Percentiles rank a stretch among this genome's conserved stretches.
These are phyloP conservation scores for Neostapfia colusana DNA, from an alignment of 176 grass and related monocot species.

Conservation along the genomic window DNA sequence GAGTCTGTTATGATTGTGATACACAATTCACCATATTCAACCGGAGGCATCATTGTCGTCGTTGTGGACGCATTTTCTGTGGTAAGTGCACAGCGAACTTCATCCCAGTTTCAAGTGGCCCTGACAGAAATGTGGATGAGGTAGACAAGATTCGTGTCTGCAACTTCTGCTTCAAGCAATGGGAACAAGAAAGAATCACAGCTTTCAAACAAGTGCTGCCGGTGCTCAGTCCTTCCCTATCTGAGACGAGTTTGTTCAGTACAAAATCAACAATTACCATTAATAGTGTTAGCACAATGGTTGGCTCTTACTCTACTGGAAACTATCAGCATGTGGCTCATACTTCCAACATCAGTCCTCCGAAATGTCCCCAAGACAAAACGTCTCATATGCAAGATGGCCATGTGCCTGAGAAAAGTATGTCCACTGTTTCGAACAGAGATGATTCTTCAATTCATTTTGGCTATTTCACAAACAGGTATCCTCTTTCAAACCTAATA, in stretches of 20 bases:
- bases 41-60: conserved; percentile 89
- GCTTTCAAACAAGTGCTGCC: conserved; percentile 39
- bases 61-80: conserved; percentile 92
- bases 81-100: conserved; percentile 77
- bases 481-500: conserved; percentile 30
- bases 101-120: conserved; percentile 55
- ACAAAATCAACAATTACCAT: conserved; percentile 63
- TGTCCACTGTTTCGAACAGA: conserved; percentile 54
- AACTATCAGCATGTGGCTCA: conserved; percentile 53
- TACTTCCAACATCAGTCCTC: conserved; percentile 57
- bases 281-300: conserved; percentile 42
- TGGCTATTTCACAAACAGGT: conserved; percentile 76
- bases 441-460: conserved; percentile 60
- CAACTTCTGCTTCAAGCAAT: conserved; percentile 82
- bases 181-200: conserved; percentile 64
- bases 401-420: conserved; percentile 49
- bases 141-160: conserved; percentile 76
- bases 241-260: conserved; percentile 58
- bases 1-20: conserved; percentile 83
- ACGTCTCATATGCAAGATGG: conserved; percentile 43
- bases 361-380: conserved; percentile 47
- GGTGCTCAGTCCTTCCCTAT: conserved; percentile 53
- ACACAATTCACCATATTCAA: conserved; percentile 84
- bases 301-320: conserved; percentile 56
- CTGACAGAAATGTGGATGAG: conserved; percentile 49